These are phyloP conservation scores for Colletotrichum theobromicola DNA, from an alignment of 2,329 filamentous ascomycete genomes.

Conservation along the genomic window DNA sequence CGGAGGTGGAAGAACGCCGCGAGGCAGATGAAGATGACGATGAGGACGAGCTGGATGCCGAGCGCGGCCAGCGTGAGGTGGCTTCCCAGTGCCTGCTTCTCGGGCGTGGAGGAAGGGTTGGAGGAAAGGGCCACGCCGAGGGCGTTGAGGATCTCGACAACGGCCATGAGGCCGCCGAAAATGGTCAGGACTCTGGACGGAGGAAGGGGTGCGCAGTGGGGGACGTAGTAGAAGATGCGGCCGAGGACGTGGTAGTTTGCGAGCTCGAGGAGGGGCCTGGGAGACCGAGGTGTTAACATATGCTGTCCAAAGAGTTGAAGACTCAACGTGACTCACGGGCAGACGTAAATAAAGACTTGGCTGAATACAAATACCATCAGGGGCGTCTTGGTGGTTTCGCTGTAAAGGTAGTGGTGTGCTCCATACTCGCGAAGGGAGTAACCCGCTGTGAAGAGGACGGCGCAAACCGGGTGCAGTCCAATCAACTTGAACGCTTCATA, in stretches of 20 bases:
- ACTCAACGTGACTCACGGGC: conserved; percentile 36
- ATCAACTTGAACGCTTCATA: conserved; percentile 58
- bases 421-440: conserved; percentile 59
- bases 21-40: conserved; percentile 48
- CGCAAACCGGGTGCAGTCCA: conserved; percentile 54
- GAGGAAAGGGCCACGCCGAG: conserved; percentile 45
- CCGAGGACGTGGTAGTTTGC: conserved; percentile 70
- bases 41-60: conserved; percentile 51
- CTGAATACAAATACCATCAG: conserved; percentile 51
- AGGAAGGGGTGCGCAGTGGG: conserved; percentile 61
- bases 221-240: conserved; percentile 66
- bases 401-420: conserved; percentile 50
- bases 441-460: conserved; percentile 55
- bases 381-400: conserved; percentile 8
- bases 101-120: conserved; percentile 35
- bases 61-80: conserved; percentile 46
- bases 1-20: conserved; percentile 50
- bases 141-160: conserved; percentile 53
- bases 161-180: conserved; percentile 49
- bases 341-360: conserved; percentile 38
- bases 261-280: conserved; percentile 64
- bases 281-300: not conserved
- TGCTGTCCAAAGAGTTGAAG: too few relatives aligned
- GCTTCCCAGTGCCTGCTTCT: conserved; percentile 37
- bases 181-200: conserved; percentile 48